Evolutionary conservation across 768 basidiomycete species (phyloP).

Genomic region (Amanita polypyramis): DNA sequence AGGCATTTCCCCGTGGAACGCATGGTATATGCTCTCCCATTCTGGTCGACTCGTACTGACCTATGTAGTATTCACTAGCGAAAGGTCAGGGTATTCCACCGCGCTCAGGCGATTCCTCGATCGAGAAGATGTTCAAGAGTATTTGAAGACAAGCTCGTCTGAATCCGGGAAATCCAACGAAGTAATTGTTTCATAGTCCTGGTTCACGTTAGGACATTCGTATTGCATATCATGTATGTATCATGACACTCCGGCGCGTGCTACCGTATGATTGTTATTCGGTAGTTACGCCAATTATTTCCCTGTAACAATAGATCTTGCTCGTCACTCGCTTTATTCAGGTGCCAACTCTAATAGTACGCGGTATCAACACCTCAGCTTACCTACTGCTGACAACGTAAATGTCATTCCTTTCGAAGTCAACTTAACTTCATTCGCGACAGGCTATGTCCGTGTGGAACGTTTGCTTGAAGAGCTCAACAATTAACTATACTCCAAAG

Average conservation of each 20-base stretch:
- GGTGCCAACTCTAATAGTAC: not conserved
- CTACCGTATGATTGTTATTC: not conserved
- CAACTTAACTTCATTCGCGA: too few relatives aligned
- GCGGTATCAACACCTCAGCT: not conserved
- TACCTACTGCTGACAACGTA: too few relatives aligned
- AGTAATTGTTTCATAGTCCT: not conserved
- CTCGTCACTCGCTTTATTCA: too few relatives aligned
- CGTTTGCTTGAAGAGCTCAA: not conserved
- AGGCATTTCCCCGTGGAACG: not conserved
- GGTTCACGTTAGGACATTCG: not conserved
- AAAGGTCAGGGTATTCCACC: not conserved
- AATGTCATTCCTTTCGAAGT: too few relatives aligned
- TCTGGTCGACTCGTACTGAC: not conserved
- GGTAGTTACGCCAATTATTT: too few relatives aligned
- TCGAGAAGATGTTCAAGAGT: not conserved
- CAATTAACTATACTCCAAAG: not conserved
- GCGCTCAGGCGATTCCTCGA: constrained; percentile 1
- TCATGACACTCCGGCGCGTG: not conserved
- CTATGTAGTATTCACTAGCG: not conserved
- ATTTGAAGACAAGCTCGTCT: not conserved
- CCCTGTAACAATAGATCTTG: too few relatives aligned
- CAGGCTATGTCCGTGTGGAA: too few relatives aligned
- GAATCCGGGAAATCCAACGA: not conserved
- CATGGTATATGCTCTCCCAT: not conserved
- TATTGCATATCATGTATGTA: not conserved